Evolutionary conservation across 192 early-diverging fungal genomes (phyloP), one percentile per base, ranked within the genome.

Genomic region (Backusella tarrabulga): DNA sequence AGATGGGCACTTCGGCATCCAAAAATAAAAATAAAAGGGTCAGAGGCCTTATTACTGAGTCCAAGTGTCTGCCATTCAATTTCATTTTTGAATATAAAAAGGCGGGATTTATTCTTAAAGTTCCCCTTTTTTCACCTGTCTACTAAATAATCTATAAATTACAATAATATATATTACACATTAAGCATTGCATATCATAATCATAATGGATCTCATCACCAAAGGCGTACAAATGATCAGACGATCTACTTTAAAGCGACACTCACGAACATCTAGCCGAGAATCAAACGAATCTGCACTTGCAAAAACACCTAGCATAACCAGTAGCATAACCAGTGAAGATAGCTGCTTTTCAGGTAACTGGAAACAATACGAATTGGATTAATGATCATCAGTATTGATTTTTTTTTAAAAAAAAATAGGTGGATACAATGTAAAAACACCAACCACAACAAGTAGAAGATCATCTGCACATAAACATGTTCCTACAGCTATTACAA

Each of bases 171-270:
- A 29, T 26, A 50, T 19, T 60, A 63, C 23, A 63, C 6, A 54
- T 21, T 19, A 19, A 17, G 21, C n/a, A 54, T n/a, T 6, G 7
- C 50, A 54, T 63, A 23, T 63, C 56, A 63, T 63, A 23, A 29
- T 72, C 71, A 74, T 32, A 54, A 76, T 76, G 75, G 75, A 76
- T 54, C 36, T 76, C 41, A 69, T 76, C 32, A 76, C 42, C 40
- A 76, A 76, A 76, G 75, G 75, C 19, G 46, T 76, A 46, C 34
- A 75, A 38, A 42, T 67, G 38, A 21, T 67, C 26, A 38, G 74
- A 29, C 40, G 26, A 21, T 34, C 34, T 14, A 35, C 72, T 23
- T 74, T 60, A 44, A 35, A 36, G 23, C 34, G 35, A 29, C 40
- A 72, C 41, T 26, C 40, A 21, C 71, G 19, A 50, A 36, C 26